These are phyloP conservation scores for Fusarium sp. DNA, from an alignment of 2,329 filamentous ascomycete genomes.

Conservation along the genomic window DNA sequence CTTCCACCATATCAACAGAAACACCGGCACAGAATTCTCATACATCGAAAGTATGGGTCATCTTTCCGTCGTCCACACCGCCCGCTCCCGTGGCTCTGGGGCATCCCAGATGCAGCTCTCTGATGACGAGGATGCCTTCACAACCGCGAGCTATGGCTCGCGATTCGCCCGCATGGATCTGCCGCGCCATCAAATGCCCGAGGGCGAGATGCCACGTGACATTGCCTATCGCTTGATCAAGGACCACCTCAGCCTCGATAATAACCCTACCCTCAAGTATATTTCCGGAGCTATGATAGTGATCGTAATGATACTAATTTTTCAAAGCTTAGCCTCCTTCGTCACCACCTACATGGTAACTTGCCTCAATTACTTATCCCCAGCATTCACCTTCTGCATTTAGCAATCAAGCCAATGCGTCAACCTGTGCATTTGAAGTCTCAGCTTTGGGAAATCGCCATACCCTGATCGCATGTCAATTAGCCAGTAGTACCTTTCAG, in stretches of 20 bases:
- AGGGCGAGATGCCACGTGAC: slow-evolving; percentile 88
- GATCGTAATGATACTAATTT: background rate
- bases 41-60: slow-evolving; percentile 60
- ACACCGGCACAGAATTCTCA: slow-evolving; percentile 3
- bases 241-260: slow-evolving; percentile 91
- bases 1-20: background rate
- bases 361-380: slow-evolving; percentile 31
- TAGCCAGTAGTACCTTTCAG: background rate
- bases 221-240: slow-evolving; percentile 98
- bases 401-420: background rate
- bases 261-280: slow-evolving; percentile 87
- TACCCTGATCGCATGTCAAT: background rate
- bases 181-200: slow-evolving; percentile 86
- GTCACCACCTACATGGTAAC: slow-evolving; percentile 94
- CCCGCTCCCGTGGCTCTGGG: slow-evolving; percentile 34
- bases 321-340: slow-evolving; percentile 82
- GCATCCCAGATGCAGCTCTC: slow-evolving; percentile 58
- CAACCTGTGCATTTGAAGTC: background rate
- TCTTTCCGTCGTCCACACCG: slow-evolving; percentile 50
- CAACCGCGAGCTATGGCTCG: slow-evolving; percentile 88
- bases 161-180: slow-evolving; percentile 83
- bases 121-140: slow-evolving; percentile 68
- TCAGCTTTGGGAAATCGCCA: slow-evolving; percentile 15
- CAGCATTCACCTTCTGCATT: background rate
- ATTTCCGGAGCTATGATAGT: slow-evolving; percentile 33